Percentiles rank a stretch among this genome's conserved stretches.
Evolutionary conservation across 331 rosid species (phyloP).

Genomic region (Malus hybrid): DNA sequence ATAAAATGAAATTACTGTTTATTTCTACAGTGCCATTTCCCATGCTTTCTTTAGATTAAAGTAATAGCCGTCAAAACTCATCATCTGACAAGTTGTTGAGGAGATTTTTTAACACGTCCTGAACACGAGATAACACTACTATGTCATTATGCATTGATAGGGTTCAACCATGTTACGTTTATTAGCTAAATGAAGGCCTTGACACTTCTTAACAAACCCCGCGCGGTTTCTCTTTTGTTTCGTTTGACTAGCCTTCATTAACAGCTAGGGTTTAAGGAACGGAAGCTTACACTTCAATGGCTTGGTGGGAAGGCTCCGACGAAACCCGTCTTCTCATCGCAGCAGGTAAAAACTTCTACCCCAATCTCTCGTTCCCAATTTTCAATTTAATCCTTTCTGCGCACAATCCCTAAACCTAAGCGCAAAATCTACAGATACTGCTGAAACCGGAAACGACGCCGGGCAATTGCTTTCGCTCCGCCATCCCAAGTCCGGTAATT

Average conservation of each 20-base stretch:
- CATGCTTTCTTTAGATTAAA: too few relatives aligned
- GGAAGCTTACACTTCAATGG: slow-evolving; percentile 29
- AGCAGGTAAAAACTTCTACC: slow-evolving; percentile 33
- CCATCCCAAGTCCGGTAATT: slow-evolving; percentile 74
- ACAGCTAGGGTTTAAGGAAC: slow-evolving; percentile 14
- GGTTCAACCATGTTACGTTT: not conserved
- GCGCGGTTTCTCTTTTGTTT: not conserved
- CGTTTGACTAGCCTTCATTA: not conserved
- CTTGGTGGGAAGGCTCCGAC: slow-evolving; percentile 55
- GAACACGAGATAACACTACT: too few relatives aligned
- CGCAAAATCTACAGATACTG: slow-evolving; percentile 35
- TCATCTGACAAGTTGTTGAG: too few relatives aligned
- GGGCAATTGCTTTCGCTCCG: slow-evolving; percentile 57
- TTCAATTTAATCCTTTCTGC: not conserved
- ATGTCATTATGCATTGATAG: too few relatives aligned
- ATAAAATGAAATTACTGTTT: too few relatives aligned
- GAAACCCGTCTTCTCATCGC: slow-evolving; percentile 77
- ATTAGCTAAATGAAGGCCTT: too few relatives aligned
- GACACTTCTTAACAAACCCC: not conserved
- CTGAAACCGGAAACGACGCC: slow-evolving; percentile 33
- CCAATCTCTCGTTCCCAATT: not conserved
- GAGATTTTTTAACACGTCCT: too few relatives aligned
- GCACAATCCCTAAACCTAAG: not conserved
- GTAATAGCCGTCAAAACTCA: too few relatives aligned
- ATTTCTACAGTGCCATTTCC: too few relatives aligned